A percentile compares a stretch with the other conserved stretches of the same genome.
Conservation (phyloP, 2,329 filamentous ascomycete genomes). For the Bipolaris oryzae region DNA sequence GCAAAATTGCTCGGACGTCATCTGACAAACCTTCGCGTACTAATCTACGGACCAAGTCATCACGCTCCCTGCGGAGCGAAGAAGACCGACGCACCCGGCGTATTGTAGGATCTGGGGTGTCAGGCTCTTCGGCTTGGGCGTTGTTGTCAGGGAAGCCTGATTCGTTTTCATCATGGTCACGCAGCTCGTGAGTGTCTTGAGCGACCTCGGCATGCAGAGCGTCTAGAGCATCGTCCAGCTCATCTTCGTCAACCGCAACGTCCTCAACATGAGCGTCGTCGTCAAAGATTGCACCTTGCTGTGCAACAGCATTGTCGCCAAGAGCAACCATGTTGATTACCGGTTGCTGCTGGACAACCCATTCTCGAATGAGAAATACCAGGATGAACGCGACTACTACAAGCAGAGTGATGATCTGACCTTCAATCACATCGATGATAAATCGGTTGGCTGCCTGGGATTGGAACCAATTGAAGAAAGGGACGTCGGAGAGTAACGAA, state of each 20-base stretch:
- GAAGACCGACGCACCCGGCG: constrained; percentile 24
- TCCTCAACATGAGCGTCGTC: constrained; percentile 27
- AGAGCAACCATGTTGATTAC: constrained; percentile 75
- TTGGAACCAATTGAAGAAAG: constrained; percentile 56
- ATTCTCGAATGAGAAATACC: constrained; percentile 95
- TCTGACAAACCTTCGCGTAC: constrained; percentile 30
- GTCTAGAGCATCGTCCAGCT: constrained; percentile 13
- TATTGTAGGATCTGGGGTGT: constrained; percentile 13
- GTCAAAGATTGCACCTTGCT: constrained; percentile 33
- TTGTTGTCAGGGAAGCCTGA: background rate
- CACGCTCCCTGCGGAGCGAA: constrained; percentile 21
- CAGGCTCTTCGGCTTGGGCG: background rate
- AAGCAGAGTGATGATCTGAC: constrained; percentile 88
- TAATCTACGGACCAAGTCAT: constrained; percentile 22
- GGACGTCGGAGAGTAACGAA: constrained; percentile 62
- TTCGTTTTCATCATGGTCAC: background rate
- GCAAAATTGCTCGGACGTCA: constrained; percentile 22
- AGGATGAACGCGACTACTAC: constrained; percentile 94
- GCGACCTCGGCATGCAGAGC: constrained; percentile 6
- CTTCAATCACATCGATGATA: constrained; percentile 84
- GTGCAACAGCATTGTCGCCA: constrained; percentile 38
- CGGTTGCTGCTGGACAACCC: constrained; percentile 97
- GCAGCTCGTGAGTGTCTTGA: constrained; percentile 5
- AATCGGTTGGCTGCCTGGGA: constrained; percentile 76
- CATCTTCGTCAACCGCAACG: constrained; percentile 15